Evolutionary conservation across 139 green algal genomes (phyloP).

Genomic region (Chlamydomonas sp.): DNA sequence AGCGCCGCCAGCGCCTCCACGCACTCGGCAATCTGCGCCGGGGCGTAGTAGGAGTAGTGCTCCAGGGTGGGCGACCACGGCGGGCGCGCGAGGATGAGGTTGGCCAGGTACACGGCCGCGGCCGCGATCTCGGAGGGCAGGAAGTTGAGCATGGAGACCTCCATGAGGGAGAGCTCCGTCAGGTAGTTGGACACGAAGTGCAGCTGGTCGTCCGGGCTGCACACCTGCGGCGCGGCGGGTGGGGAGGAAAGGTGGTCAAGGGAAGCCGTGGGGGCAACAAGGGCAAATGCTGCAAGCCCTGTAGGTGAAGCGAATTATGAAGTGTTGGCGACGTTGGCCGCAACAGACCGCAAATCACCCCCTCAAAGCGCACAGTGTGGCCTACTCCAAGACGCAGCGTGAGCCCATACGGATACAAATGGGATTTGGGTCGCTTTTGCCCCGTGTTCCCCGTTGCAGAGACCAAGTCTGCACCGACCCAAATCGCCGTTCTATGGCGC

Average conservation of each 20-base stretch:
- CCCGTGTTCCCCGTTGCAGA: no score
- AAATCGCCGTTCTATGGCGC: no score
- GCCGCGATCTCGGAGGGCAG: conserved; percentile 84
- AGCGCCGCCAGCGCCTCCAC: conserved; percentile 44
- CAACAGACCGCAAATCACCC: no score
- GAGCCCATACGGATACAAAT: no score
- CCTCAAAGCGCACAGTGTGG: neutral
- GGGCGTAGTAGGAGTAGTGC: conserved; percentile 54
- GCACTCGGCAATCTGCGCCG: conserved; percentile 41
- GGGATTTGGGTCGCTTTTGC: no score
- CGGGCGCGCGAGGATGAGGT: conserved; percentile 58
- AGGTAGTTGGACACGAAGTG: conserved; percentile 89
- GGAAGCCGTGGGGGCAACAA: no score
- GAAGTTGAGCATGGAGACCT: conserved; percentile 85
- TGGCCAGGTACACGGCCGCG: conserved; percentile 82
- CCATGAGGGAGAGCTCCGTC: conserved; percentile 89
- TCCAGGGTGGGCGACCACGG: conserved; percentile 54
- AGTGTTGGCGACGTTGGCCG: neutral
- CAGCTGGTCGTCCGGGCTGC: conserved; percentile 61
- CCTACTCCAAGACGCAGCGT: no score
- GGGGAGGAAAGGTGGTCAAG: no score
- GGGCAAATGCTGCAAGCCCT: neutral
- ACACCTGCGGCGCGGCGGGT: conserved; percentile 37
- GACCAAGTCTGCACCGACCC: no score
- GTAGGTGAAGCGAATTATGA: neutral